Conservation (phyloP, 2,329 filamentous ascomycete species). For the Parafenestella ontariensis region DNA sequence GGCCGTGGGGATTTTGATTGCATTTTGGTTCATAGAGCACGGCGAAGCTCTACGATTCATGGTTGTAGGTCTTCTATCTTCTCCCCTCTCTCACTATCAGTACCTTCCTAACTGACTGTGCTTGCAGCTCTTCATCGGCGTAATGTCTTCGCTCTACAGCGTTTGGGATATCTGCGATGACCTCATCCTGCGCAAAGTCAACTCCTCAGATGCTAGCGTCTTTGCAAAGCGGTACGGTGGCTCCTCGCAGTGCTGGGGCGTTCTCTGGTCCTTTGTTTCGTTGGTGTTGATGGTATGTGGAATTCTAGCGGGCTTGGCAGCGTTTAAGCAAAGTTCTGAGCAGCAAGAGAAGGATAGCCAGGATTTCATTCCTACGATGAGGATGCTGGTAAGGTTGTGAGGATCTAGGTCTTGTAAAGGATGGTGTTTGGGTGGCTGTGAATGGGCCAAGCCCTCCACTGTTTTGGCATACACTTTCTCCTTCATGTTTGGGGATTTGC, state of each 20-base stretch:
- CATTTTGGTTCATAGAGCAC: constrained; percentile 81
- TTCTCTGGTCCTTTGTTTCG: constrained; percentile 78
- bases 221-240: constrained; percentile 81
- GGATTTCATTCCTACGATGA: constrained; percentile 65
- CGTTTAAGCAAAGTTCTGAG: constrained; percentile 73
- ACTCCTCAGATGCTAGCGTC: constrained; percentile 78
- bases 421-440: not conserved
- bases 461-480: no score
- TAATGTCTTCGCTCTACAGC: constrained; percentile 81
- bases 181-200: constrained; percentile 79
- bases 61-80: constrained; percentile 65
- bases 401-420: not conserved
- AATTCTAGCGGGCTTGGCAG: constrained; percentile 78
- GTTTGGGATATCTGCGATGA: constrained; percentile 89
- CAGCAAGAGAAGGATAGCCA: constrained; percentile 74
- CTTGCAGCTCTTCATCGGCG: constrained; percentile 73
- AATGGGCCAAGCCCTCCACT: no score
- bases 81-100: not conserved
- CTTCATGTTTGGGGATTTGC: no score
- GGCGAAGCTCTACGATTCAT: constrained; percentile 76
- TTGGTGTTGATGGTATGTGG: constrained; percentile 73
- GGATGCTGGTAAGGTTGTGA: not conserved
- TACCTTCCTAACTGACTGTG: not conserved
- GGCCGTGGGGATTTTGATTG: constrained; percentile 74
- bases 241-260: constrained; percentile 80